A percentile compares a stretch with the other conserved stretches of the same genome.
These are phyloP conservation scores for Populus simonii DNA, from an alignment of 345 rosid species.

Conservation along the genomic window DNA sequence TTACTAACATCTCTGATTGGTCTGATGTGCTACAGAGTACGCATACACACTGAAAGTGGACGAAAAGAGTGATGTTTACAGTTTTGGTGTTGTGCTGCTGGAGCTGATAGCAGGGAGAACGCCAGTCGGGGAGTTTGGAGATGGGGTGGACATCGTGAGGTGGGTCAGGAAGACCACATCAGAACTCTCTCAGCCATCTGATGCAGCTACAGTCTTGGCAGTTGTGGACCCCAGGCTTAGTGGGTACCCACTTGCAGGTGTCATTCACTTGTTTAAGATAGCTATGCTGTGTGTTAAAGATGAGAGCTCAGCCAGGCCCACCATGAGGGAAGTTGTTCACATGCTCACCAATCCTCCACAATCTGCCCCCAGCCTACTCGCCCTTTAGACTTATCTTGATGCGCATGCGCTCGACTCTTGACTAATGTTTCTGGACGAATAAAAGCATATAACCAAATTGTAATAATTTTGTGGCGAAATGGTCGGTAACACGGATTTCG, in stretches of 20 bases:
- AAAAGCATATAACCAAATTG: slow-evolving; percentile 1
- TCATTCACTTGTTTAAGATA: slow-evolving; percentile 66
- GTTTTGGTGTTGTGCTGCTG: slow-evolving; percentile 79
- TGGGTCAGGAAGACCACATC: slow-evolving; percentile 73
- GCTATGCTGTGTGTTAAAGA: slow-evolving; percentile 83
- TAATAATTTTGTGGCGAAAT: slow-evolving; percentile 15
- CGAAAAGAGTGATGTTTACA: slow-evolving; percentile 90
- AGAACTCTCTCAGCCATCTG: slow-evolving; percentile 67
- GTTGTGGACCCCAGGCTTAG: slow-evolving; percentile 62
- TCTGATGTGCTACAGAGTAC: slow-evolving; percentile 48
- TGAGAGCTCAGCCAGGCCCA: slow-evolving; percentile 60
- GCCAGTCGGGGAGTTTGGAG: slow-evolving; percentile 96
- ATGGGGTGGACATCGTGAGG: slow-evolving; percentile 87
- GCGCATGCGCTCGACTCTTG: not conserved
- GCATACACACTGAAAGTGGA: slow-evolving; percentile 87
- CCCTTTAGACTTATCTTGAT: slow-evolving; percentile 15
- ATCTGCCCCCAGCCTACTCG: slow-evolving; percentile 39
- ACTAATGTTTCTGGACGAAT: not conserved
- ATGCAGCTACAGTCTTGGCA: slow-evolving; percentile 58
- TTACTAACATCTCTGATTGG: not conserved
- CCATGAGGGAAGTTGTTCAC: slow-evolving; percentile 90
- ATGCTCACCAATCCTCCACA: slow-evolving; percentile 64
- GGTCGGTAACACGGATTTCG: not conserved
- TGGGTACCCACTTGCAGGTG: slow-evolving; percentile 54
- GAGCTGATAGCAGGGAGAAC: slow-evolving; percentile 78